Percentiles rank a stretch among this genome's conserved stretches.
Conservation (phyloP, 441 rosid species). For the Capsella rubella region DNA sequence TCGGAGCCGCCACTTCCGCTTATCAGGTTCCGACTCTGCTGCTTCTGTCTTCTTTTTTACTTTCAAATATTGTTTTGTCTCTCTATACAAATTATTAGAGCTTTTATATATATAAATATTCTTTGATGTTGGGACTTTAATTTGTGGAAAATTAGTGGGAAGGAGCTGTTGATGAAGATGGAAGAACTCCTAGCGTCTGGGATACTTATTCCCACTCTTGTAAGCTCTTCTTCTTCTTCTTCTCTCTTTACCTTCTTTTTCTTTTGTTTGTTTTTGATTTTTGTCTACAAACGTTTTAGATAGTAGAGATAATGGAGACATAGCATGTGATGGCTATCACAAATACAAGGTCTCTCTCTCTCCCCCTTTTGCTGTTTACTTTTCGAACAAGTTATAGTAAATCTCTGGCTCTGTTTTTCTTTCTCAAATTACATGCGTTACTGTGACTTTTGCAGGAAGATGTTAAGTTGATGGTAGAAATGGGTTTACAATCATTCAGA, state of each 20-base stretch:
- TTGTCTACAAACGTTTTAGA: constrained; percentile 35
- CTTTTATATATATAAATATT: neutral
- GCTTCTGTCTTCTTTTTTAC: neutral
- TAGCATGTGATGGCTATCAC: constrained; percentile 74
- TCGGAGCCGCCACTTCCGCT: constrained; percentile 62
- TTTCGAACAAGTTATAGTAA: neutral
- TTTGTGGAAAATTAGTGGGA: constrained; percentile 53
- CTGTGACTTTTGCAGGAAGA: constrained; percentile 60
- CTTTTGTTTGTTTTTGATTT: neutral
- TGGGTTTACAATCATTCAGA: constrained; percentile 72
- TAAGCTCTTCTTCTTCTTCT: neutral
- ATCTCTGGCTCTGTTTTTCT: neutral
- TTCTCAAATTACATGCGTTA: neutral
- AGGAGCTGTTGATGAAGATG: constrained; percentile 69
- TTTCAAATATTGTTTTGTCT: neutral
- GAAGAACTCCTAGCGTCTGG: constrained; percentile 70
- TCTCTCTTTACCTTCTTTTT: neutral
- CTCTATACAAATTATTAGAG: neutral
- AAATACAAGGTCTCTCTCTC: constrained; percentile 57
- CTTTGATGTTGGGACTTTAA: neutral
- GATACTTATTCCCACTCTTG: constrained; percentile 60
- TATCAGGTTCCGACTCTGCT: constrained; percentile 33
- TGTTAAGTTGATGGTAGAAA: constrained; percentile 70
- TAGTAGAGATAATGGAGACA: constrained; percentile 53
- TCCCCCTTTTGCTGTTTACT: neutral